These are phyloP conservation scores for Salvia rosmarinus DNA, from an alignment of 257 asterid species.

Conservation along the genomic window DNA sequence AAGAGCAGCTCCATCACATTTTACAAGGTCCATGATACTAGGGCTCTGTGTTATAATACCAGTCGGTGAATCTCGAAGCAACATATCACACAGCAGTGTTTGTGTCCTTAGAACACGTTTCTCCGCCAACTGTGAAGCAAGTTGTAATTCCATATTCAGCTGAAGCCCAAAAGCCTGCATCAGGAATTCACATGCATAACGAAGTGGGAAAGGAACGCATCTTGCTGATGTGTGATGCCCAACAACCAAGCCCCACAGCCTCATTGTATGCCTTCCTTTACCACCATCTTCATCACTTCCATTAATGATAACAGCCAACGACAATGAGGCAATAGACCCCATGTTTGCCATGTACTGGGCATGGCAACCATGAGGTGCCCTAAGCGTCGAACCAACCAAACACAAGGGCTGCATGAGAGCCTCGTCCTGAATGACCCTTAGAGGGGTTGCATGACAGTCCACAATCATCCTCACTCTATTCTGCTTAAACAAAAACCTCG, in stretches of 20 bases:
- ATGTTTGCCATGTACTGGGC: slow-evolving; percentile 61
- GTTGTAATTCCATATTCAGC: slow-evolving; percentile 60
- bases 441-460: slow-evolving; percentile 52
- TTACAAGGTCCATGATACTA: slow-evolving; percentile 60
- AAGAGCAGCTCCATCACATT: slow-evolving; percentile 66
- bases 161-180: slow-evolving; percentile 71
- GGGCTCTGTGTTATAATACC: slow-evolving; percentile 63
- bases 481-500: slow-evolving; percentile 60
- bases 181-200: slow-evolving; percentile 63
- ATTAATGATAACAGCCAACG: slow-evolving; percentile 56
- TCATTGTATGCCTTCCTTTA: slow-evolving; percentile 48
- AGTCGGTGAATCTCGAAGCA: slow-evolving; percentile 58
- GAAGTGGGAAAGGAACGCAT: slow-evolving; percentile 58
- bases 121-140: slow-evolving; percentile 54
- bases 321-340: slow-evolving; percentile 61
- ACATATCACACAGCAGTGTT: slow-evolving; percentile 63
- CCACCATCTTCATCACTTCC: slow-evolving; percentile 47
- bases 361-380: slow-evolving; percentile 67
- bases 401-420: slow-evolving; percentile 54
- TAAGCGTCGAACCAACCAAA: slow-evolving; percentile 59
- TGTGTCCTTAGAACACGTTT: slow-evolving; percentile 55
- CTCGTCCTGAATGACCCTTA: slow-evolving; percentile 51
- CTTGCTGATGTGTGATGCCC: slow-evolving; percentile 62
- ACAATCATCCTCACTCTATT: slow-evolving; percentile 60
- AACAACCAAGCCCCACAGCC: slow-evolving; percentile 68